Evolutionary conservation across 768 basidiomycete genomes (phyloP).

Genomic region (Austroboletus festivus): DNA sequence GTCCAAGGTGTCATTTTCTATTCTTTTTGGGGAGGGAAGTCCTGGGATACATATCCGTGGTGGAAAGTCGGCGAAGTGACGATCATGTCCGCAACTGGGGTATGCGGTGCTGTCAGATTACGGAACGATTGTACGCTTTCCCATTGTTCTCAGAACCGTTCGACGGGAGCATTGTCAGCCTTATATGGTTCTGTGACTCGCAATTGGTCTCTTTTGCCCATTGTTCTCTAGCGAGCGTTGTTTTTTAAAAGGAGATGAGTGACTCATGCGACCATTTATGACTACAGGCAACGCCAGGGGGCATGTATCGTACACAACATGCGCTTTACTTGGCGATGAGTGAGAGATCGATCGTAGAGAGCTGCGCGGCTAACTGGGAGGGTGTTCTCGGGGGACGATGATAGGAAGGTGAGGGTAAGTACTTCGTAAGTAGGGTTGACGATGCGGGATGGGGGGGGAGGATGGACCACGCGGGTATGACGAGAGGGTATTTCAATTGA

Average conservation of each 20-base stretch:
- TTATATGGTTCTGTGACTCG: conserved; percentile 16
- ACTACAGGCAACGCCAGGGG: conserved; percentile 36
- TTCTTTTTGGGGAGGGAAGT: not conserved
- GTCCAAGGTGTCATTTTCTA: not conserved
- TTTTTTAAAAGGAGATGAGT: not conserved
- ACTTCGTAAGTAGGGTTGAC: too few relatives aligned
- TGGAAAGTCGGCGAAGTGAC: too few relatives aligned
- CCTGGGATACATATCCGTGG: too few relatives aligned
- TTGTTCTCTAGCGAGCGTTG: conserved; percentile 6
- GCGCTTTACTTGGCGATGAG: conserved; percentile 46
- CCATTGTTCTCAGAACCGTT: conserved; percentile 12
- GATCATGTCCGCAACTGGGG: conserved; percentile 12
- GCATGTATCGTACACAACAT: conserved; percentile 39
- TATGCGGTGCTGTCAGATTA: conserved; percentile 9
- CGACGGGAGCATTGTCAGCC: conserved; percentile 20
- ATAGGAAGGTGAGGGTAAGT: too few relatives aligned
- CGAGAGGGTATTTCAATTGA: too few relatives aligned
- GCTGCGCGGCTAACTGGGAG: conserved; percentile 46
- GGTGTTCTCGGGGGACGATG: conserved; percentile 11
- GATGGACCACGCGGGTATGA: too few relatives aligned
- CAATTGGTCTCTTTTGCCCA: not conserved
- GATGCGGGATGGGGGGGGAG: too few relatives aligned
- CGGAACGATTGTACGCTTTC: not conserved
- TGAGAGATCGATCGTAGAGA: conserved; percentile 52
- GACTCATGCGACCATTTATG: not conserved